Evolutionary conservation across 2,329 filamentous ascomycete genomes (phyloP).

Genomic region (Raffaelea ambrosiae): DNA sequence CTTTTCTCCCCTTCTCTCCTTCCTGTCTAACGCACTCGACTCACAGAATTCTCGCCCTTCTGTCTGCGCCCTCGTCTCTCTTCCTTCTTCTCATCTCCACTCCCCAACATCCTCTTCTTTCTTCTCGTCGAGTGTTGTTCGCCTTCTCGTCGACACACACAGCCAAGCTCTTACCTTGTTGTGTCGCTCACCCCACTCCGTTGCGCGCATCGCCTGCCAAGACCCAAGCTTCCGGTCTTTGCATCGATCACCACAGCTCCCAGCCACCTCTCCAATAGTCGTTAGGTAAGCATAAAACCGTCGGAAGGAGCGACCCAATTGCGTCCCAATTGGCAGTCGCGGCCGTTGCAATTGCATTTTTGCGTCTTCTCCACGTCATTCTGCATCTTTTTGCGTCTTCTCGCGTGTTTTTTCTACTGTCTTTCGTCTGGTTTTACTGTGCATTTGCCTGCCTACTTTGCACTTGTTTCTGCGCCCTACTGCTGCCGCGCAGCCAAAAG

Average conservation of each 20-base stretch:
- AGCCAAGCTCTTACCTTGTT: conserved; percentile 2
- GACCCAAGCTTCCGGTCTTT: conserved; percentile 1
- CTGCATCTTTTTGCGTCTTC: background rate
- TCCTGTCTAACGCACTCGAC: conserved; percentile 6
- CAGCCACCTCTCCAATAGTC: background rate
- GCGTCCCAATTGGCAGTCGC: background rate
- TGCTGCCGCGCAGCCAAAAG: conserved; percentile 1
- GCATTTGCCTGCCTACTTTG: no score
- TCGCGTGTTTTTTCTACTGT: background rate
- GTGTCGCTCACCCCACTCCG: conserved; percentile 1
- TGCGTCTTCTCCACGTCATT: background rate
- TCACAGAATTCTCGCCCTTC: background rate
- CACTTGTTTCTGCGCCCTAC: background rate
- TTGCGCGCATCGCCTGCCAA: conserved; percentile 2
- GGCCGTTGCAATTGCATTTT: background rate
- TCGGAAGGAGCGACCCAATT: background rate
- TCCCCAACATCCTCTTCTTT: background rate
- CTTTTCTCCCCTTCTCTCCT: background rate
- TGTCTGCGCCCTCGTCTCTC: background rate
- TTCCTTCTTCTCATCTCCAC: conserved; percentile 2
- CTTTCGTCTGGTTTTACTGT: no score
- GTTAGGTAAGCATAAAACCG: background rate
- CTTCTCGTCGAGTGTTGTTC: conserved; percentile 8
- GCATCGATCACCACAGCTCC: background rate
- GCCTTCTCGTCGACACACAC: background rate